A percentile compares a stretch with the other conserved stretches of the same genome.
phyloP scores from a whole-genome alignment of 306 rosid species.

The Quercus rubra region DNA sequence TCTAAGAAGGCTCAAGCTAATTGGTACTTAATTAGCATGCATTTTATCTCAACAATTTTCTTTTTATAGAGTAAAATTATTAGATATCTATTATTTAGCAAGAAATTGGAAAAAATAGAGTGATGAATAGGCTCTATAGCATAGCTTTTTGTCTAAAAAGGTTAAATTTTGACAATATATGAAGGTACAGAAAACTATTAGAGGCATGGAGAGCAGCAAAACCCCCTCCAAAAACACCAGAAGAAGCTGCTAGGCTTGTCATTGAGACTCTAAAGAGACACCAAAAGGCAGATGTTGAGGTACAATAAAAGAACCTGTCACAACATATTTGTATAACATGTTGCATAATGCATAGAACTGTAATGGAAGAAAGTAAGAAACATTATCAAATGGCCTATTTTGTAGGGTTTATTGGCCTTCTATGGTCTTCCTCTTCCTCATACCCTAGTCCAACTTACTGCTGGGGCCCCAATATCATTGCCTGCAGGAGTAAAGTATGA shows the following conservation, averaged over 20 bases:
- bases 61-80: not conserved
- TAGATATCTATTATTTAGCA: not conserved
- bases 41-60: not conserved
- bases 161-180: not conserved
- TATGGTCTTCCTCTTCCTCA: constrained; percentile 65
- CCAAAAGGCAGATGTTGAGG: constrained; percentile 84
- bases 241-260: constrained; percentile 73
- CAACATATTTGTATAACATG: not conserved
- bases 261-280: constrained; percentile 64
- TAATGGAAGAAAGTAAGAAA: not conserved
- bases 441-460: constrained; percentile 35
- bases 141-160: not conserved
- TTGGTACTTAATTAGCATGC: constrained; percentile 41
- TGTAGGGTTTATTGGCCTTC: constrained; percentile 60
- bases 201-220: constrained; percentile 72
- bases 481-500: constrained; percentile 64
- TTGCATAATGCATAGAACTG: not conserved
- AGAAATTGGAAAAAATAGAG: too few relatives aligned
- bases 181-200: constrained; percentile 83
- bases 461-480: constrained; percentile 46
- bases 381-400: not conserved
- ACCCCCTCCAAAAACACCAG: constrained; percentile 80
- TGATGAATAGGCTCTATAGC: not conserved
- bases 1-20: constrained; percentile 91
- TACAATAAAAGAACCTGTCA: constrained; percentile 13